Conservation (phyloP, 129 eudicot genomes). For the Oenanthe sinensis region DNA sequence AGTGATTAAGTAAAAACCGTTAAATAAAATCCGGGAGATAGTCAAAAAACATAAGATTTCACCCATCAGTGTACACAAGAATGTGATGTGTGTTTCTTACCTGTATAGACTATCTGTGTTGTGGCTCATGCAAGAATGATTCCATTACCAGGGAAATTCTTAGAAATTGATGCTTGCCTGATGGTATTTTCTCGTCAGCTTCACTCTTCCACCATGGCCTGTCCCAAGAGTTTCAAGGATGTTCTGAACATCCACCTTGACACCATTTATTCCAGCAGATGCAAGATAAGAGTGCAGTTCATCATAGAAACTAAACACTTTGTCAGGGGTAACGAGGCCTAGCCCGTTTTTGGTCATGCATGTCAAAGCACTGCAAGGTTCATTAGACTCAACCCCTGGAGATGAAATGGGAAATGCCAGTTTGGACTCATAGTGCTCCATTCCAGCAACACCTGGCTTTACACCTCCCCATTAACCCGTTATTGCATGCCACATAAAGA, state of each 20-base stretch:
- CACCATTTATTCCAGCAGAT: slow-evolving; percentile 80
- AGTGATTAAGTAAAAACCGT: slow-evolving; percentile 12
- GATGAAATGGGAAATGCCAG: slow-evolving; percentile 58
- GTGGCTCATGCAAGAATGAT: slow-evolving; percentile 97
- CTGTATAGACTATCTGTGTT: slow-evolving; percentile 86
- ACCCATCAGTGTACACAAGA: neutral
- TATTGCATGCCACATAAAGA: slow-evolving; percentile 88
- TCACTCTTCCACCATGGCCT: slow-evolving; percentile 87
- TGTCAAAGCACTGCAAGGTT: slow-evolving; percentile 42
- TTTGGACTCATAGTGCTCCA: slow-evolving; percentile 70
- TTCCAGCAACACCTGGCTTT: slow-evolving; percentile 52
- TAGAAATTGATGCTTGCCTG: slow-evolving; percentile 75
- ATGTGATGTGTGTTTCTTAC: slow-evolving; percentile 21
- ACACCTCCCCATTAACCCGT: slow-evolving; percentile 97
- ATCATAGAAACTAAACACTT: slow-evolving; percentile 57
- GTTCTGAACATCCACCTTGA: slow-evolving; percentile 85
- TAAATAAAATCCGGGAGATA: slow-evolving; percentile 5
- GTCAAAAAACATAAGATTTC: neutral
- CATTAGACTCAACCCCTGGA: slow-evolving; percentile 59
- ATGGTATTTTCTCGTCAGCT: slow-evolving; percentile 71
- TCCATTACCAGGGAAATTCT: slow-evolving; percentile 77
- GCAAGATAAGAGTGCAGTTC: slow-evolving; percentile 87
- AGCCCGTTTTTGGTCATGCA: slow-evolving; percentile 60
- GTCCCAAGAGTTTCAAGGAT: slow-evolving; percentile 90
- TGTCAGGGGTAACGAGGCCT: slow-evolving; percentile 83